phyloP scores from a whole-genome alignment of 2,329 filamentous ascomycete genomes.

The Penicillium expansum region DNA sequence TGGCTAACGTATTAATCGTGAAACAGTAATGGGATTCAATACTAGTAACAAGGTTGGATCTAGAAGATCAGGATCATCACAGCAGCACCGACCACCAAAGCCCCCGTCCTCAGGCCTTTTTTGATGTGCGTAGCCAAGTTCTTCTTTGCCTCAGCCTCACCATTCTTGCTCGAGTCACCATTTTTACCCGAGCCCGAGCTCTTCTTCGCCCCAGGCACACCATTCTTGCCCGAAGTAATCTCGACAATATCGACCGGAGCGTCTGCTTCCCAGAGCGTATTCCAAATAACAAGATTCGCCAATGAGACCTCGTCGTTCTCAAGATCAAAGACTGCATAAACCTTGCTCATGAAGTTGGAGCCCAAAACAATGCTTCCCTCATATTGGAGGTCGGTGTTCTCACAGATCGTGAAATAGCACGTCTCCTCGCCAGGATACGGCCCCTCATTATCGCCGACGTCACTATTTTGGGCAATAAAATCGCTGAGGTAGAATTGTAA shows the following conservation, averaged over 20 bases:
- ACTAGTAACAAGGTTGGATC: background rate
- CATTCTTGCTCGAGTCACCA: too few species aligned
- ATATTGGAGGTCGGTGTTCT: background rate
- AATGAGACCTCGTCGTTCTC: slow-evolving; percentile 11
- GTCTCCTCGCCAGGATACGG: background rate
- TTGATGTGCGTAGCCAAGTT: background rate
- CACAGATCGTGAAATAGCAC: background rate
- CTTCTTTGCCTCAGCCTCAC: background rate
- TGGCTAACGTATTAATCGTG: background rate
- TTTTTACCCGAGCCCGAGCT: too few species aligned
- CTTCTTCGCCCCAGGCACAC: background rate
- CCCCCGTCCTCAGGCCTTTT: background rate
- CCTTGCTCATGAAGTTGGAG: background rate
- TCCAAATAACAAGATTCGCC: background rate
- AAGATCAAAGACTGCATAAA: slow-evolving; percentile 14
- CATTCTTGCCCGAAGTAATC: slow-evolving; percentile 35
- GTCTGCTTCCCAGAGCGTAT: too few species aligned
- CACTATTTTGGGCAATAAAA: background rate
- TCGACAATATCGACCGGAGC: slow-evolving; percentile 36
- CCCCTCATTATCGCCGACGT: background rate
- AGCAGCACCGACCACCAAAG: background rate
- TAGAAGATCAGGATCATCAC: background rate
- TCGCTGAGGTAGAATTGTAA: background rate
- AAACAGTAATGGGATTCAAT: background rate
- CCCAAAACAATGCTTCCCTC: background rate